Evolutionary conservation across 1,284 basidiomycete genomes (phyloP).

Genomic region (Melampsora americana): DNA sequence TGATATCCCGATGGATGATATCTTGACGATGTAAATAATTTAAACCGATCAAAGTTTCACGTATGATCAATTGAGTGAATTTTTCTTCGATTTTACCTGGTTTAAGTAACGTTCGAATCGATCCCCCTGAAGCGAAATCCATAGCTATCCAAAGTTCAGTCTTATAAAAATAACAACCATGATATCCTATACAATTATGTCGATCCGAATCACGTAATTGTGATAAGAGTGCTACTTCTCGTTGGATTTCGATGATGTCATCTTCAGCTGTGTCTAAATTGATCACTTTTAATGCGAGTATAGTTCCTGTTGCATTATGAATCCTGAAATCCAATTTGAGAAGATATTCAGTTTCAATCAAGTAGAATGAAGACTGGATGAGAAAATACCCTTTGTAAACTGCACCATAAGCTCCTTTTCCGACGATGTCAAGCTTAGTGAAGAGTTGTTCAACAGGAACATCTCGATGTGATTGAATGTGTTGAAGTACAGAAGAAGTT

Average conservation of each 20-base stretch:
- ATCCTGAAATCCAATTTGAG: slow-evolving; percentile 56
- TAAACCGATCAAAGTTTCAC: slow-evolving; percentile 82
- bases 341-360: neutral
- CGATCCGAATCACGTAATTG: slow-evolving; percentile 72
- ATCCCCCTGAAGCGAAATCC: slow-evolving; percentile 95
- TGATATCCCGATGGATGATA: slow-evolving; percentile 96
- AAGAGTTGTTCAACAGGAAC: slow-evolving; percentile 56
- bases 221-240: slow-evolving; percentile 86
- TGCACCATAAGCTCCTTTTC: slow-evolving; percentile 92
- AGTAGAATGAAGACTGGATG: neutral
- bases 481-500: slow-evolving; percentile 33
- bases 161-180: slow-evolving; percentile 89
- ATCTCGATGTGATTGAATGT: slow-evolving; percentile 44
- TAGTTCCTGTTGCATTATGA: slow-evolving; percentile 74
- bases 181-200: slow-evolving; percentile 92
- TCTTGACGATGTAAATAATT: slow-evolving; percentile 84
- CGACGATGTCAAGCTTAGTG: slow-evolving; percentile 70
- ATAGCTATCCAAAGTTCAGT: slow-evolving; percentile 98
- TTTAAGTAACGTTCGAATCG: slow-evolving; percentile 78
- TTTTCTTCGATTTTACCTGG: slow-evolving; percentile 78
- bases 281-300: slow-evolving; percentile 96
- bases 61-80: slow-evolving; percentile 79
- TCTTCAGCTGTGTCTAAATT: slow-evolving; percentile 95
- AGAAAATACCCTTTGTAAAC: slow-evolving; percentile 72
- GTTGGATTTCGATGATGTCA: slow-evolving; percentile 94